A percentile compares a stretch with the other conserved stretches of the same genome.
Evolutionary conservation across 768 basidiomycete species (phyloP).

Genomic region (Suillus sp.): DNA sequence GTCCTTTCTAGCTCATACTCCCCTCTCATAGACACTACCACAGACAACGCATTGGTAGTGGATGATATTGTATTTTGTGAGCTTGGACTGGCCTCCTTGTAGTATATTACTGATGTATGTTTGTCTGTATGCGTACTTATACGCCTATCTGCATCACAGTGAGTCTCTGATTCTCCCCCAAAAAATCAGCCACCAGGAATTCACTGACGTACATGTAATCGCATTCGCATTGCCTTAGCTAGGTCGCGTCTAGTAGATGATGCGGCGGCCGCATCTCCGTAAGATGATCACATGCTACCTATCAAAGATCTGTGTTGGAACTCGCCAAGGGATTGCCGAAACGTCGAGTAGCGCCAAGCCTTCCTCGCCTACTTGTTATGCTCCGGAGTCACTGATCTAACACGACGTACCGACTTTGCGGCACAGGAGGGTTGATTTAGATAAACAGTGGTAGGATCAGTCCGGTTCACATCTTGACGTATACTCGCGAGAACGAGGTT

Average conservation of each 20-base stretch:
- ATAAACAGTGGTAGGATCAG: background rate
- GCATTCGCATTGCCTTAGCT: background rate
- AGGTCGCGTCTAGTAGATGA: background rate
- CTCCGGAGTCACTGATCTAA: no score
- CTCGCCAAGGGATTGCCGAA: background rate
- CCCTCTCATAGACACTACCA: background rate
- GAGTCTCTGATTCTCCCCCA: background rate
- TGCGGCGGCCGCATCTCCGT: background rate
- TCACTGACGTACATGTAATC: background rate
- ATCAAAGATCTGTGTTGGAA: background rate
- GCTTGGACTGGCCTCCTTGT: background rate
- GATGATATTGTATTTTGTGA: background rate
- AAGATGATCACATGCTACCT: background rate
- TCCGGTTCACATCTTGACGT: background rate
- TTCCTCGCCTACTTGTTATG: background rate
- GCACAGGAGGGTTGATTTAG: background rate
- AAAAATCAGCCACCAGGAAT: background rate
- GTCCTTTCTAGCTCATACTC: background rate
- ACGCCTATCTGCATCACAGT: background rate
- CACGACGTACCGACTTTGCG: background rate
- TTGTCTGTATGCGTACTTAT: background rate
- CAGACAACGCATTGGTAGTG: background rate
- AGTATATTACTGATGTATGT: background rate
- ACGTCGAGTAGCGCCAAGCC: background rate
- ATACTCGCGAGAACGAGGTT: background rate